Conservation (phyloP, 75 land plant genomes). For the Ceratopteris richardii region DNA sequence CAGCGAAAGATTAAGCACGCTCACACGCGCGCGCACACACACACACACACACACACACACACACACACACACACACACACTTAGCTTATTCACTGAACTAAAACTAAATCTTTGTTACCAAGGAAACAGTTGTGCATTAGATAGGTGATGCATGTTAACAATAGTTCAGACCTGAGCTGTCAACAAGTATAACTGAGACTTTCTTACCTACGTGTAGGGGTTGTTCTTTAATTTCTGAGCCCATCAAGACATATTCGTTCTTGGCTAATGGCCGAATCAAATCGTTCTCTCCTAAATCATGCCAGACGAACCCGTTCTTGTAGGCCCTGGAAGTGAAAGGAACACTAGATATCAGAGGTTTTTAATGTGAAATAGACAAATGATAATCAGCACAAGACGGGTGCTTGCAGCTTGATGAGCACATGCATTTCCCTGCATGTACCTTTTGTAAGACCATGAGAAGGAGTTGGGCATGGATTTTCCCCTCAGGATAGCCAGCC, state of each 20-base stretch:
- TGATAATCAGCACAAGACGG: neutral
- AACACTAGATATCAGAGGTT: too few species aligned
- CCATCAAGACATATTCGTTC: constrained; percentile 2
- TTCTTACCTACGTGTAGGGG: neutral
- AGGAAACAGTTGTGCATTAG: too few species aligned
- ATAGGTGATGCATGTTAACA: too few species aligned
- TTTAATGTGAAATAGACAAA: neutral
- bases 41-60: too few species aligned
- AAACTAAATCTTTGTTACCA: too few species aligned
- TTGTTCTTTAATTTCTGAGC: neutral
- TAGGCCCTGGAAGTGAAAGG: neutral
- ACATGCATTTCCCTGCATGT: neutral
- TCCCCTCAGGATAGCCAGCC: constrained; percentile 1
- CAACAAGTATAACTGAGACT: too few species aligned
- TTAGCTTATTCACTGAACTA: too few species aligned
- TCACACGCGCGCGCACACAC: too few species aligned
- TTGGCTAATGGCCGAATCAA: neutral
- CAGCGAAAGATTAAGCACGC: too few species aligned
- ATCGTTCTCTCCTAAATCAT: neutral
- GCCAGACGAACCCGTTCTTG: constrained; percentile 3
- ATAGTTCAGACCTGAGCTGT: too few species aligned
- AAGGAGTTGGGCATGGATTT: constrained; percentile 1
- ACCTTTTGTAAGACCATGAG: constrained; percentile 1
- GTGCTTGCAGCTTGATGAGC: neutral
- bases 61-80: too few species aligned